Percentiles rank a stretch among this genome's conserved stretches.
Evolutionary conservation across 208 protist species (phyloP).

Genomic region (Wallacemonas sp.): DNA sequence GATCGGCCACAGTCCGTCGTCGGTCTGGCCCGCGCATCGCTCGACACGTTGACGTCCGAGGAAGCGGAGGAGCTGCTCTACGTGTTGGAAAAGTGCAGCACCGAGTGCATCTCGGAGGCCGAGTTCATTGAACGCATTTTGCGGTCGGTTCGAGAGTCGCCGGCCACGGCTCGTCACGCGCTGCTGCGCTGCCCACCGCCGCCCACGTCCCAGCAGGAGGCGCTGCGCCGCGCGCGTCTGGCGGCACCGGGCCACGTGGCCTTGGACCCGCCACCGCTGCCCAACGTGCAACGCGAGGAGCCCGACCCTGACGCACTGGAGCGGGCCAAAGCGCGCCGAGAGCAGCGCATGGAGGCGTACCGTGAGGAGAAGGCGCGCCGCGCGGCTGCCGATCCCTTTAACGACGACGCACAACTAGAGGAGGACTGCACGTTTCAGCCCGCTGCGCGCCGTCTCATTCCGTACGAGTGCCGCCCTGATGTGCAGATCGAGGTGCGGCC

Average conservation of each 20-base stretch:
- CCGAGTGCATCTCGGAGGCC: constrained; percentile 30
- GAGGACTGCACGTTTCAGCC: constrained; percentile 56
- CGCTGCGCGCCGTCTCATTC: constrained; percentile 60
- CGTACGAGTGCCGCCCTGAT: constrained; percentile 69
- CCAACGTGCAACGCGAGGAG: constrained; percentile 45
- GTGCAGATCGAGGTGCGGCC: constrained; percentile 53
- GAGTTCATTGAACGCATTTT: constrained; percentile 53
- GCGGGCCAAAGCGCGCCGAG: constrained; percentile 33
- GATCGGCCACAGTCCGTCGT: constrained; percentile 41
- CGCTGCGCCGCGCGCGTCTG: constrained; percentile 12
- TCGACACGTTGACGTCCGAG: constrained; percentile 52
- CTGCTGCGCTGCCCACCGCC: constrained; percentile 22
- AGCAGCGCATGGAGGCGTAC: constrained; percentile 40
- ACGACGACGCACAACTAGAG: constrained; percentile 27
- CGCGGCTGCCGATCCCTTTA: constrained; percentile 15
- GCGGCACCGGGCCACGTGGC: not conserved
- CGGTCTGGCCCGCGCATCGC: constrained; percentile 48
- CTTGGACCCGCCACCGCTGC: not conserved
- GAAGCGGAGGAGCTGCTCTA: constrained; percentile 65
- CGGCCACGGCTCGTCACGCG: constrained; percentile 1
- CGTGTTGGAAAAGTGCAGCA: constrained; percentile 41
- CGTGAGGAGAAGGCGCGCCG: constrained; percentile 33
- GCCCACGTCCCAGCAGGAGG: constrained; percentile 14
- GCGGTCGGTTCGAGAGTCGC: not conserved
- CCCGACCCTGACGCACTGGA: constrained; percentile 42